These are phyloP conservation scores for Sugiyamaella qingdaonensis DNA, from an alignment of 805 yeast species.

Conservation along the genomic window DNA sequence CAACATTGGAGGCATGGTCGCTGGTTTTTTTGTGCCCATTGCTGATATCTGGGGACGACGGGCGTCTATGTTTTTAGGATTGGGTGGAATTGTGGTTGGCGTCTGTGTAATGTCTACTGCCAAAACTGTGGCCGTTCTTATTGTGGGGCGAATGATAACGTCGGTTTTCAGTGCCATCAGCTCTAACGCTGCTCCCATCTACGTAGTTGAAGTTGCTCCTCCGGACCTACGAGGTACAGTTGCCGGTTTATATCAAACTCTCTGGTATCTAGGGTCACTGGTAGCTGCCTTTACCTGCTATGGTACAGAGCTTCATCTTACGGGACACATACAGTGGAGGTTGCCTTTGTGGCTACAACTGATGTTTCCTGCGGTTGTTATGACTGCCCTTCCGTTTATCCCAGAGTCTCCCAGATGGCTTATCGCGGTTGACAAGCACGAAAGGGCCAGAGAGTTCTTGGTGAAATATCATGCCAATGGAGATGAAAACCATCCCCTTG, in stretches of 20 bases:
- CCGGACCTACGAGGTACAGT: constrained; percentile 11
- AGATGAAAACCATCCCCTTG: constrained; percentile 7
- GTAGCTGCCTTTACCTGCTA: constrained; percentile 13
- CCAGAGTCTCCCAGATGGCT: constrained; percentile 43
- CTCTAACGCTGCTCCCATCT: constrained; percentile 8
- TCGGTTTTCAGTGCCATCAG: background rate
- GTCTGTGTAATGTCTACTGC: background rate
- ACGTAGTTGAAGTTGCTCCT: constrained; percentile 12
- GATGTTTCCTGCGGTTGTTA: constrained; percentile 10
- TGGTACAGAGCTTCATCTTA: constrained; percentile 4
- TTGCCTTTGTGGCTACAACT: constrained; percentile 16
- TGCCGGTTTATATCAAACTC: constrained; percentile 15
- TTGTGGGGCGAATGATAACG: background rate
- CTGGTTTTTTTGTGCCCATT: background rate
- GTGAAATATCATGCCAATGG: constrained; percentile 29
- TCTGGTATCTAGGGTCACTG: constrained; percentile 14
- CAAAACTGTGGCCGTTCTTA: background rate
- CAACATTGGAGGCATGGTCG: constrained; percentile 1
- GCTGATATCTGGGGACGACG: constrained; percentile 1
- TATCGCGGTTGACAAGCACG: constrained; percentile 46
- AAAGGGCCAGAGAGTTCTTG: constrained; percentile 39
- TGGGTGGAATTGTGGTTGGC: background rate
- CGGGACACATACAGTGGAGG: background rate
- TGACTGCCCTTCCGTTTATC: constrained; percentile 36
- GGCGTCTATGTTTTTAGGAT: background rate